A percentile compares a stretch with the other conserved stretches of the same genome.
Conservation (phyloP, 1,284 basidiomycete species). For the Malassezia vespertilionis region DNA sequence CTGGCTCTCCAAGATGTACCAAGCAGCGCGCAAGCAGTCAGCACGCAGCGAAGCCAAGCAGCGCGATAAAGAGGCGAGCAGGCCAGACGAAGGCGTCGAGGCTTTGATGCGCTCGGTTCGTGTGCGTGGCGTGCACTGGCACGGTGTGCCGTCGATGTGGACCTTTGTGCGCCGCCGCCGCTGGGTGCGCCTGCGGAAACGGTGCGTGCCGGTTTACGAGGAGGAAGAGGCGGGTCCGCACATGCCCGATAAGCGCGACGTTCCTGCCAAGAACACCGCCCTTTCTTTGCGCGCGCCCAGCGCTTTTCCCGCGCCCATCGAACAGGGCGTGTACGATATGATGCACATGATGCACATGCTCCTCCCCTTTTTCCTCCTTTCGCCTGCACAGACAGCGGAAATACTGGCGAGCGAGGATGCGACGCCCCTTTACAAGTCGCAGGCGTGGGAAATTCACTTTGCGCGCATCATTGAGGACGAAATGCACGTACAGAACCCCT, state of each 20-base stretch:
- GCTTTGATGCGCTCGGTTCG: slow-evolving; percentile 35
- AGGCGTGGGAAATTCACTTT: slow-evolving; percentile 8
- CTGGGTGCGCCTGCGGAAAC: slow-evolving; percentile 41
- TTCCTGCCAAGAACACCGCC: too few species aligned
- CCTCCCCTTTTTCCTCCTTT: slow-evolving; percentile 11
- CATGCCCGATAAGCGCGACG: too few species aligned
- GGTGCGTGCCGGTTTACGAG: neutral
- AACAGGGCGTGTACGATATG: slow-evolving; percentile 1
- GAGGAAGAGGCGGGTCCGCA: too few species aligned
- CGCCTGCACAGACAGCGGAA: neutral
- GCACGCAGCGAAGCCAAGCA: slow-evolving; percentile 19
- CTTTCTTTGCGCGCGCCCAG: too few species aligned
- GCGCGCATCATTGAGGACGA: slow-evolving; percentile 11
- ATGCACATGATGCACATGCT: slow-evolving; percentile 7
- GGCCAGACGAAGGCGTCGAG: slow-evolving; percentile 41
- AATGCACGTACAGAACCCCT: slow-evolving; percentile 37
- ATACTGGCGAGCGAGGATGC: neutral
- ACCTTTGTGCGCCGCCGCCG: slow-evolving; percentile 41
- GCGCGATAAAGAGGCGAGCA: slow-evolving; percentile 21
- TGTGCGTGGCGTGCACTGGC: slow-evolving; percentile 32
- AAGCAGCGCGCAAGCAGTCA: neutral
- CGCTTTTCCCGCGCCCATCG: too few species aligned
- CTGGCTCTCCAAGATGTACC: slow-evolving; percentile 9
- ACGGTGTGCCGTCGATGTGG: slow-evolving; percentile 25
- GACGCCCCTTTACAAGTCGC: slow-evolving; percentile 1